Evolutionary conservation across 208 protist species (phyloP).

Genomic region (Wallacemonas rigidus): DNA sequence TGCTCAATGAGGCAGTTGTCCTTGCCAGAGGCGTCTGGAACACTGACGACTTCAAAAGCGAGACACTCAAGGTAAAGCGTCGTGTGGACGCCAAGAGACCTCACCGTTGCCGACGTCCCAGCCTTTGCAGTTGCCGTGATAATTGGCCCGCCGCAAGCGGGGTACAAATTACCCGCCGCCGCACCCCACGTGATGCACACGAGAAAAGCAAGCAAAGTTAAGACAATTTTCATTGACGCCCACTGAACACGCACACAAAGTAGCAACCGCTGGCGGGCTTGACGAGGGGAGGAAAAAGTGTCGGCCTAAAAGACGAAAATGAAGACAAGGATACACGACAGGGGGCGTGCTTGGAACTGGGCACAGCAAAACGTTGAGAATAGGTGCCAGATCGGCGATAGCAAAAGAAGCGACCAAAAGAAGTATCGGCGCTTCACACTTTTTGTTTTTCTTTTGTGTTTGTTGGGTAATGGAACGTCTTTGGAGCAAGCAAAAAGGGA

Average conservation of each 20-base stretch:
- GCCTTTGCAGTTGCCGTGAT: conserved; percentile 19
- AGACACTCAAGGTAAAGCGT: conserved; percentile 54
- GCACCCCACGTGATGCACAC: conserved; percentile 8
- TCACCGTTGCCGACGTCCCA: conserved; percentile 25
- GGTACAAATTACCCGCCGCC: conserved; percentile 48
- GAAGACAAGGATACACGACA: too few relatives aligned
- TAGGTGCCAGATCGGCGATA: too few relatives aligned
- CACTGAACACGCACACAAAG: too few relatives aligned
- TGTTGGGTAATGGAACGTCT: too few relatives aligned
- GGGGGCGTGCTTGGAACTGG: too few relatives aligned
- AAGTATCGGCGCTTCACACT: too few relatives aligned
- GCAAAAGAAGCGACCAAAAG: too few relatives aligned
- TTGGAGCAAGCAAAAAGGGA: too few relatives aligned
- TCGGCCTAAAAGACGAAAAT: too few relatives aligned
- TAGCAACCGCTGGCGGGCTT: too few relatives aligned
- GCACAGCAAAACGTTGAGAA: too few relatives aligned
- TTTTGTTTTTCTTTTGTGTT: too few relatives aligned
- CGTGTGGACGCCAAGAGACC: conserved; percentile 9
- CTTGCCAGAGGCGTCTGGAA: conserved; percentile 17
- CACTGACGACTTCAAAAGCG: conserved; percentile 61
- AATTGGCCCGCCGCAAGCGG: conserved; percentile 46
- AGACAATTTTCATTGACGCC: conserved; percentile 3
- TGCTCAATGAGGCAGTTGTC: conserved; percentile 62
- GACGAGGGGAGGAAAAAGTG: background rate
- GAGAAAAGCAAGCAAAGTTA: conserved; percentile 24